Percentiles rank a stretch among this genome's conserved stretches.
Evolutionary conservation across 2,329 filamentous ascomycete genomes (phyloP).

Genomic region (Aureobasidium sp.): DNA sequence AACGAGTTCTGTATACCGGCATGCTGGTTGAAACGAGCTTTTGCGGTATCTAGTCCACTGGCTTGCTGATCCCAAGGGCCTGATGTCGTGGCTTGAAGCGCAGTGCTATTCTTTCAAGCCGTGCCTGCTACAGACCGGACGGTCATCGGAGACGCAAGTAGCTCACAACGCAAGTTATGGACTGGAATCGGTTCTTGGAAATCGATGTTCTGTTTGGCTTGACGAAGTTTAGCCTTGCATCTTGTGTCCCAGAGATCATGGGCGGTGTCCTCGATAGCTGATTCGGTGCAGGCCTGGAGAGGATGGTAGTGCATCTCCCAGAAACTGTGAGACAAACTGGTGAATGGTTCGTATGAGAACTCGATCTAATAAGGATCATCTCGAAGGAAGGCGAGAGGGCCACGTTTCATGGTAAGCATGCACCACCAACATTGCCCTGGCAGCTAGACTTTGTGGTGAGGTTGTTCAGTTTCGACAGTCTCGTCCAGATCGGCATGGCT

Average conservation of each 20-base stretch:
- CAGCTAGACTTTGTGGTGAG: constrained; percentile 70
- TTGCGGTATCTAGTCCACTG: too few relatives aligned
- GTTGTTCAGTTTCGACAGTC: constrained; percentile 67
- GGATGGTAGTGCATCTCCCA: not conserved
- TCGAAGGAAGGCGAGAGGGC: not conserved
- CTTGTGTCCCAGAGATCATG: constrained; percentile 75
- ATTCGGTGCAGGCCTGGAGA: not conserved
- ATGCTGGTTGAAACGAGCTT: too few relatives aligned
- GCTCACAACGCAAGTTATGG: constrained; percentile 66
- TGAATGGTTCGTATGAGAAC: not conserved
- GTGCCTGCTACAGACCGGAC: constrained; percentile 52
- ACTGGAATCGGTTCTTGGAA: constrained; percentile 73
- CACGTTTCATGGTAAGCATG: constrained; percentile 56
- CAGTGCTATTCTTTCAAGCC: constrained; percentile 47
- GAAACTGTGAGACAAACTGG: not conserved
- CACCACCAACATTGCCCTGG: constrained; percentile 64
- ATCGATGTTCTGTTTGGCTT: constrained; percentile 81
- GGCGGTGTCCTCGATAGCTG: constrained; percentile 43
- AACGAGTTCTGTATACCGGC: too few relatives aligned
- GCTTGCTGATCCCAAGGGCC: not conserved
- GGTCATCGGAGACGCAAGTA: constrained; percentile 25
- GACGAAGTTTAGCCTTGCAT: constrained; percentile 72
- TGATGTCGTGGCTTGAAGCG: not conserved
- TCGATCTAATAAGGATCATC: not conserved
- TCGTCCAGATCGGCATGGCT: constrained; percentile 71